Evolutionary conservation across 352 stramenopile genomes (phyloP), one percentile per base, ranked within the genome.

Genomic region (Pythium sukuiense): DNA sequence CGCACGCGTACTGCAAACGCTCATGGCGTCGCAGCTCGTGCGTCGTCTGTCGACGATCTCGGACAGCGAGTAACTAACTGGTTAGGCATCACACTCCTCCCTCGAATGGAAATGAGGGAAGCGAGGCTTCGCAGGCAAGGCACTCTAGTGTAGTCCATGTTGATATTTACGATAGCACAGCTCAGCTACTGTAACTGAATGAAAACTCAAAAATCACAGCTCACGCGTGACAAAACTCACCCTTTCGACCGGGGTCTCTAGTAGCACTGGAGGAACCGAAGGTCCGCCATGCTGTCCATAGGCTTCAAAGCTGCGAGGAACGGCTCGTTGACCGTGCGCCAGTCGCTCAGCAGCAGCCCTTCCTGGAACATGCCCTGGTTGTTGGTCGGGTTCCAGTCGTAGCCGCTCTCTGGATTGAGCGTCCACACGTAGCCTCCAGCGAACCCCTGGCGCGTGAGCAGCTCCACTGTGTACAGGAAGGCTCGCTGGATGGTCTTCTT

Each of bases 371-470:
- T 68, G 16, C 65, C 71, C 4, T 63, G 61, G 24, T 57, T 68
- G 30, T 77, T 70, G 6, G 46, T 64, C 1, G 71, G 72, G 65
- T 87, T 87, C 66, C 81, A 90, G 39, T 82, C 70, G 61, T 89
- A 90, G 43, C 67, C 73, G 49, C 72, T 85, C 65, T 92, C 80
- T 1, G 84, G 80, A 48, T 90, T 90, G 39, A 93, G 66, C 30
- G 80, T 87, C 79, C 84, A 91, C 14, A 86, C 73, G 52, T 87
- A 93, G 24, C 81, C 84, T 6, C 82, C 84, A 0, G 74, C 59
- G 43, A 81, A 88, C 13, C 76, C 71, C 2, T 67, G 66, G 12
- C 71, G 72, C 26, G 76, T 53, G 37, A 91, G 67, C 32, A 88
- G 63, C 29, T 88, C 64, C 54, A 91, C 82, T 0, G 70, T 87